phyloP scores from a whole-genome alignment of 2,329 filamentous ascomycete genomes.

The Colletotrichum noveboracense region DNA sequence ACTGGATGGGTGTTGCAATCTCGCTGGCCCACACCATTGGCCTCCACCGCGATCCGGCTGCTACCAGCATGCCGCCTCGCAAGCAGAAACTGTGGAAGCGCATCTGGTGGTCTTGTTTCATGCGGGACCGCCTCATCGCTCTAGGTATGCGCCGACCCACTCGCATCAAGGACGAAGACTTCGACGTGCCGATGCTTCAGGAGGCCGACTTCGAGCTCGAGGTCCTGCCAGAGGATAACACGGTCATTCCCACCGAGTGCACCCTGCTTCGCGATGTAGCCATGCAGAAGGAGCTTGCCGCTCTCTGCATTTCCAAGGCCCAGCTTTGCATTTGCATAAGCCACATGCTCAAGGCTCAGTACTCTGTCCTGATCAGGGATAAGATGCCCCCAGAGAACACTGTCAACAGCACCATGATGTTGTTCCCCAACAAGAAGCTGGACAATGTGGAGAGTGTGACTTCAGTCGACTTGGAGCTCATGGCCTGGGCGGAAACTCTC shows the following conservation, averaged over 20 bases:
- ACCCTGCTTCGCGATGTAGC: slow-evolving; percentile 71
- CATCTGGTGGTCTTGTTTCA: slow-evolving; percentile 98
- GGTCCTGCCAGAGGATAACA: slow-evolving; percentile 69
- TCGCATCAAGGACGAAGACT: slow-evolving; percentile 91
- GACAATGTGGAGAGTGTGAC: slow-evolving; percentile 83
- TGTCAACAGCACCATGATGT: slow-evolving; percentile 82
- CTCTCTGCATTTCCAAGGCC: slow-evolving; percentile 91
- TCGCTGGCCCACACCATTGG: slow-evolving; percentile 94
- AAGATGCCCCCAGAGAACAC: slow-evolving; percentile 79
- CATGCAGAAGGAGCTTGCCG: slow-evolving; percentile 79
- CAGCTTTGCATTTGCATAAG: slow-evolving; percentile 90
- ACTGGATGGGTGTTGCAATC: slow-evolving; percentile 97
- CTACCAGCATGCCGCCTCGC: slow-evolving; percentile 74
- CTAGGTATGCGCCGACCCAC: slow-evolving; percentile 93
- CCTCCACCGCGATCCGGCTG: slow-evolving; percentile 82
- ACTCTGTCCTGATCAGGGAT: slow-evolving; percentile 87
- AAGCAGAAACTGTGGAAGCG: slow-evolving; percentile 90
- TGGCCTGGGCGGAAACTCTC: slow-evolving; percentile 76
- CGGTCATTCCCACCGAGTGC: slow-evolving; percentile 73
- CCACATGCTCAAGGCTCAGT: slow-evolving; percentile 87
- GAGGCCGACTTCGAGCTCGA: slow-evolving; percentile 85
- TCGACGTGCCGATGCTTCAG: slow-evolving; percentile 88
- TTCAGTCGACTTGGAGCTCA: slow-evolving; percentile 78
- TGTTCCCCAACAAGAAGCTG: slow-evolving; percentile 86
- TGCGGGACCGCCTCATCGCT: slow-evolving; percentile 90